Evolutionary conservation across 306 rosid species (phyloP).

Genomic region (Cucurbita moschata): DNA sequence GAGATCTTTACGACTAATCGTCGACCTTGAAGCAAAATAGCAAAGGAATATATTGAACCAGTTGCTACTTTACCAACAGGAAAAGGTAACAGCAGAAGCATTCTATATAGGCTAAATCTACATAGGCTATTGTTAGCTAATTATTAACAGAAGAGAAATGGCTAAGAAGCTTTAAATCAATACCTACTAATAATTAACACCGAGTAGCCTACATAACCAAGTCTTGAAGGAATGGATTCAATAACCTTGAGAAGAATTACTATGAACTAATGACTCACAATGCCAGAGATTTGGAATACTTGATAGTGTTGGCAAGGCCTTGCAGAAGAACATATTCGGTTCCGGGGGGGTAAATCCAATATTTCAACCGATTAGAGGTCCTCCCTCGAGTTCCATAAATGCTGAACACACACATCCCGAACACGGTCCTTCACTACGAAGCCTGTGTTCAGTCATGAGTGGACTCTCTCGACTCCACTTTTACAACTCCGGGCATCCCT

Average conservation of each 20-base stretch:
- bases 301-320: conserved; percentile 27
- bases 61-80: background rate
- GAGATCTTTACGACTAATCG: background rate
- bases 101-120: background rate
- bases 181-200: conserved; percentile 15
- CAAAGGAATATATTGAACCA: background rate
- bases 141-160: background rate
- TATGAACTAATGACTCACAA: conserved; percentile 24
- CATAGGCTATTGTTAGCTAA: background rate
- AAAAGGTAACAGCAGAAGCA: background rate
- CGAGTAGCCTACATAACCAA: conserved; percentile 21
- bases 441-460: conserved; percentile 73
- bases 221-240: conserved; percentile 15
- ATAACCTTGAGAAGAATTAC: conserved; percentile 12
- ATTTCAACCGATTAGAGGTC: conserved; percentile 34
- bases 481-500: conserved; percentile 70
- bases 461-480: conserved; percentile 58
- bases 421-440: conserved; percentile 29
- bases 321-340: conserved; percentile 17
- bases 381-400: conserved; percentile 35
- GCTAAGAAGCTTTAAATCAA: background rate
- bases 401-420: conserved; percentile 36
- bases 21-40: background rate
- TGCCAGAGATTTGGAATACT: conserved; percentile 35
- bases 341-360: conserved; percentile 8